phyloP scores from a whole-genome alignment of 2,329 filamentous ascomycete species.

The Calonectria pteridis region DNA sequence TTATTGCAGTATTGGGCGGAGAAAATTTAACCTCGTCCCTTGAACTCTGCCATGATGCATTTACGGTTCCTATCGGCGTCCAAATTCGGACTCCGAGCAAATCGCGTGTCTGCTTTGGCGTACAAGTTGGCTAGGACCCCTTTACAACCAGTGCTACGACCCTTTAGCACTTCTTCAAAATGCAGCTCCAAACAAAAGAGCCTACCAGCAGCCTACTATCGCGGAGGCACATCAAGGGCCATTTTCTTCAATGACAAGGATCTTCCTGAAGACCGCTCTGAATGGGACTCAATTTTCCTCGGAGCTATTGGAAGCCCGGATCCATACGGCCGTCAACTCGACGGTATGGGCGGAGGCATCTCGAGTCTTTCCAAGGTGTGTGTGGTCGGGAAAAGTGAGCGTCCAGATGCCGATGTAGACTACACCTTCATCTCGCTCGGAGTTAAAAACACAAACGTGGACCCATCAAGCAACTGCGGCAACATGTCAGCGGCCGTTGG shows the following conservation, averaged over 20 bases:
- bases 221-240: slow-evolving; percentile 73
- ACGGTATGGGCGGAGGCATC: slow-evolving; percentile 76
- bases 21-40: background rate
- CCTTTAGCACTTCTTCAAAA: background rate
- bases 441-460: slow-evolving; percentile 67
- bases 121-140: background rate
- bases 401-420: slow-evolving; percentile 26
- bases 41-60: background rate
- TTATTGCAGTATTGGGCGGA: no score
- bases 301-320: slow-evolving; percentile 73
- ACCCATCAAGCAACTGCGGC: slow-evolving; percentile 76
- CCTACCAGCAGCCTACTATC: slow-evolving; percentile 70
- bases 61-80: background rate
- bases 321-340: slow-evolving; percentile 73
- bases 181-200: slow-evolving; percentile 27
- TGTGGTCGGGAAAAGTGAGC: slow-evolving; percentile 65
- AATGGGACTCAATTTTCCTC: slow-evolving; percentile 61
- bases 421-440: slow-evolving; percentile 75
- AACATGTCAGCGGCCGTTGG: slow-evolving; percentile 76
- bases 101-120: background rate
- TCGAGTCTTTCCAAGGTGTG: slow-evolving; percentile 77
- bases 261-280: slow-evolving; percentile 13
- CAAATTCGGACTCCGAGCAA: background rate
- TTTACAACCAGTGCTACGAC: background rate
- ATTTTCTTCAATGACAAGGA: slow-evolving; percentile 55